Evolutionary conservation across 768 basidiomycete genomes (phyloP).

Genomic region (Lyophyllum decastes): DNA sequence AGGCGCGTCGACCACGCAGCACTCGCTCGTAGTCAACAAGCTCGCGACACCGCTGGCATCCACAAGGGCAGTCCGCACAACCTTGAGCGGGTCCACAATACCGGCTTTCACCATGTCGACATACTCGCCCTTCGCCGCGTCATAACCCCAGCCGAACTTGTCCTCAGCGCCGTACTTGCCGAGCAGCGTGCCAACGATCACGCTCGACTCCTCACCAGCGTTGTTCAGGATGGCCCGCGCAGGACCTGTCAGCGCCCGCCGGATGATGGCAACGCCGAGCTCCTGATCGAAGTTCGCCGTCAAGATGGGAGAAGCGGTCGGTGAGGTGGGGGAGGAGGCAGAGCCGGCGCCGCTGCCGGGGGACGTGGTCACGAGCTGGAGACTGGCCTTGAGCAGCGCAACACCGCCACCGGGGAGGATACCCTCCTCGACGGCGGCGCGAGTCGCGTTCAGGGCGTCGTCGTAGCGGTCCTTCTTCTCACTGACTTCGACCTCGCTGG

Average conservation of each 20-base stretch:
- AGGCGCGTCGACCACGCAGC: conserved; percentile 87
- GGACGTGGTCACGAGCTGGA: conserved; percentile 62
- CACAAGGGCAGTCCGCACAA: conserved; percentile 89
- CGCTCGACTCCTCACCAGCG: conserved; percentile 91
- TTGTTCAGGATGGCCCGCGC: conserved; percentile 89
- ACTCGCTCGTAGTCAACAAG: conserved; percentile 91
- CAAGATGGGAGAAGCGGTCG: conserved; percentile 66
- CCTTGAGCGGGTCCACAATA: conserved; percentile 96
- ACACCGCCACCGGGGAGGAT: conserved; percentile 97
- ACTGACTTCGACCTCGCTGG: conserved; percentile 92
- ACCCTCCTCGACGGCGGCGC: conserved; percentile 97
- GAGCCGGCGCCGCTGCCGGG: conserved; percentile 47
- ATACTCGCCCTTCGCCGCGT: conserved; percentile 90
- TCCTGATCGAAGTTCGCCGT: conserved; percentile 96
- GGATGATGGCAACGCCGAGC: conserved; percentile 92
- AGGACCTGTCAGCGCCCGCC: conserved; percentile 81
- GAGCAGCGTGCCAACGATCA: conserved; percentile 88
- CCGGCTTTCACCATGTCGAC: conserved; percentile 93
- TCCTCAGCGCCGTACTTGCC: conserved; percentile 67
- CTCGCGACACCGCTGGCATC: conserved; percentile 95
- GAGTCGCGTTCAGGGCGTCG: conserved; percentile 96
- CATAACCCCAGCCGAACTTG: conserved; percentile 87
- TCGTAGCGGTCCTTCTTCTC: conserved; percentile 99
- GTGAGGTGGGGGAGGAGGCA: conserved; percentile 47
- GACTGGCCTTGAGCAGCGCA: conserved; percentile 84